A percentile compares a stretch with the other conserved stretches of the same genome.
Evolutionary conservation across 345 rosid species (phyloP).

Genomic region (Rhodamnia rubescens): DNA sequence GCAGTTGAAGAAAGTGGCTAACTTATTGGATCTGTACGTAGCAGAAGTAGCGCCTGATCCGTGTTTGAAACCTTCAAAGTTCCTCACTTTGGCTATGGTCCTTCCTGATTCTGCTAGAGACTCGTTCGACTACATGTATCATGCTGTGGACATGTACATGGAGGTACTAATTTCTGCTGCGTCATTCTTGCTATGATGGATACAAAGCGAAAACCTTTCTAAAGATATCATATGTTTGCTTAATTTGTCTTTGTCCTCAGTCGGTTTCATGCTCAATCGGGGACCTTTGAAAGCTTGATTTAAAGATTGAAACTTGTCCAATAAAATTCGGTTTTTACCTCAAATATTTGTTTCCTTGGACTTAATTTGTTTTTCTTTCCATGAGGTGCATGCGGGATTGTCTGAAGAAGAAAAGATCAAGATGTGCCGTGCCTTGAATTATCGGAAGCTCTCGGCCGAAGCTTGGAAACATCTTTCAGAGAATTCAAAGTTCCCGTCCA

Average conservation of each 20-base stretch:
- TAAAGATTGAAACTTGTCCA: background rate
- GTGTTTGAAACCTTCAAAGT: conserved; percentile 56
- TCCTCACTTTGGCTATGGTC: conserved; percentile 42
- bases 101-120: conserved; percentile 69
- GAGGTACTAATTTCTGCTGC: conserved; percentile 32
- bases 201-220: background rate
- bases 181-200: background rate
- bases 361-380: background rate
- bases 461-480: conserved; percentile 45
- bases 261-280: background rate
- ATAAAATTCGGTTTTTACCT: background rate
- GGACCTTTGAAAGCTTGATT: background rate
- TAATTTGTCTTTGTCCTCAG: background rate
- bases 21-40: conserved; percentile 67
- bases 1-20: conserved; percentile 44
- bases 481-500: conserved; percentile 55
- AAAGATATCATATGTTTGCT: background rate
- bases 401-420: conserved; percentile 60
- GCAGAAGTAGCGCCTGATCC: conserved; percentile 96
- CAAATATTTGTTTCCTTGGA: background rate
- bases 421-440: conserved; percentile 41
- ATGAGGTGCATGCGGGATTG: conserved; percentile 66
- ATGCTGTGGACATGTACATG: conserved; percentile 65
- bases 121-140: conserved; percentile 52
- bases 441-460: conserved; percentile 57